Base-by-base conservation (phyloP, 495 filamentous ascomycete genomes). In the Aspergillus affinis region DNA sequence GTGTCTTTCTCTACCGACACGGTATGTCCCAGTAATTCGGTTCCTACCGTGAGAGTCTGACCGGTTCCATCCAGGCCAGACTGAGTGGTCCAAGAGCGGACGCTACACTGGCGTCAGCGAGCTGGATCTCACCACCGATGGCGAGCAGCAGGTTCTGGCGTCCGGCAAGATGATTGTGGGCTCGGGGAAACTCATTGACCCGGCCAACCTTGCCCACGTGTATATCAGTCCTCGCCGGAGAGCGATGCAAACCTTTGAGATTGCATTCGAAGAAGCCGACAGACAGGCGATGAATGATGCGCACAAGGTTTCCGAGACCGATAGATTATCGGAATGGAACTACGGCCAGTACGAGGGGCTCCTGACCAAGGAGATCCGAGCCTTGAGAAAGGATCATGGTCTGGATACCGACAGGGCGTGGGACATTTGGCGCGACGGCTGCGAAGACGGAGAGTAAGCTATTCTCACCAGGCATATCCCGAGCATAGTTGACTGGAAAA, bases 301-400 rank as follows among this genome's bases (percentile, higher is more conserved):
- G 72, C 72, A 61, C 49, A 77, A 58, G 47, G 79, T 92, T 15
- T 73, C 81, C 51, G 75, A 86, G 30, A 90, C 86, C 0, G 83
- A 89, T 49, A 78, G 86, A 27, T 81, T 96, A 29, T 79, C 86
- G 2, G 92, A 96, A 67, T 97, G 92, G 92, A 88, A 89, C 62
- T 97, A 97, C 64, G 92, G 92, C 19, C 78, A 85, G 63, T 96
- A 96, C 65, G 92, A 97, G 69, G 92, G 92, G 7, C 77, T 92
- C 61, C 85, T 86, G 23, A 84, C 79, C 7, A 69, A 80, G 6
- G 72, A 89, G 65, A 96, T 96, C 63, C 69, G 83, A 17, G 74
- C 80, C 30, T 61, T 81, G 57, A 78, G 90, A 21, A 82, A 78
- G 69, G 72, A 81, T 62, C 70, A 88, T 61, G 82, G 85, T 3